phyloP scores from a whole-genome alignment of 441 rosid species.

The Sinapis alba region DNA sequence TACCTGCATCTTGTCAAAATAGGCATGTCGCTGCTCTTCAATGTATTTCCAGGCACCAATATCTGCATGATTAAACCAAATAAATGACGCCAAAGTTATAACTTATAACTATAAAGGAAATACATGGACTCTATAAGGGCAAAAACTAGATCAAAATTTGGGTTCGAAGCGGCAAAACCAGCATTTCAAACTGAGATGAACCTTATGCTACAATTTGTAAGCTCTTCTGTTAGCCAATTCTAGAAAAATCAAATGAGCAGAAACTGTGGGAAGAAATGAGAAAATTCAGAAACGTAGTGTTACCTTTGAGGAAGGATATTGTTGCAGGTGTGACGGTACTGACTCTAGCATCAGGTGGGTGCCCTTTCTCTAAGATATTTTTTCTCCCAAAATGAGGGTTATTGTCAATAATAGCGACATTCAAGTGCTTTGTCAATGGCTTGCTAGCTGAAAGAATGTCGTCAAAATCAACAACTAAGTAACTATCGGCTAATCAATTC shows the following conservation, averaged over 20 bases:
- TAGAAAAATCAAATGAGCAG: too few relatives aligned
- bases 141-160: background rate
- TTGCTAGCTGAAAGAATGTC: constrained; percentile 62
- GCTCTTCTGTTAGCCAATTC: background rate
- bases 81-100: background rate
- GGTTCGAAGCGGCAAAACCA: background rate
- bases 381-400: constrained; percentile 74
- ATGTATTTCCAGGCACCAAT: constrained; percentile 89
- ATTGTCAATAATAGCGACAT: constrained; percentile 81
- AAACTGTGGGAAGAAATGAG: background rate
- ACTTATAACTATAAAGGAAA: background rate
- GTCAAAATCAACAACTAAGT: background rate
- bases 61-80: constrained; percentile 48
- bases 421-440: constrained; percentile 86
- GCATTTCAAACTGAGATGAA: background rate
- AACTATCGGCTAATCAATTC: background rate
- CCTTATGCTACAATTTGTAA: background rate
- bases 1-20: constrained; percentile 95
- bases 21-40: constrained; percentile 83
- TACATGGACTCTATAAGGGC: background rate
- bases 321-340: constrained; percentile 92
- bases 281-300: background rate
- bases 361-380: constrained; percentile 57
- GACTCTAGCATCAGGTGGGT: constrained; percentile 90
- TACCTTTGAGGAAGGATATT: constrained; percentile 80